These are phyloP conservation scores for Coccinonectria pachysandricola DNA, from an alignment of 2,329 filamentous ascomycete genomes.

Conservation along the genomic window DNA sequence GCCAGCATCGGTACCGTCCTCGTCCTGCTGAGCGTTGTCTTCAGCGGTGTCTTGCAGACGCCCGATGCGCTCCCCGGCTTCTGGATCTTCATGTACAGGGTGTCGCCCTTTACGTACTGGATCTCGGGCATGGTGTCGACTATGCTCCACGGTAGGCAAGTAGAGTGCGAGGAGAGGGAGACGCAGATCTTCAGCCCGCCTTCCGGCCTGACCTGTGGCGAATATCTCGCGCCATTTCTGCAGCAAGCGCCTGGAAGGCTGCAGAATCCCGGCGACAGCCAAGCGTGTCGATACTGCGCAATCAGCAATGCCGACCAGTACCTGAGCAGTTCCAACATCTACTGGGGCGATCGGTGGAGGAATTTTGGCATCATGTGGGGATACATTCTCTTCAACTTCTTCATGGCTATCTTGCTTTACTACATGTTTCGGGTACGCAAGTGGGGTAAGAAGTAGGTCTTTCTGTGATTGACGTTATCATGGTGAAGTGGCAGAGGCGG, in stretches of 20 bases:
- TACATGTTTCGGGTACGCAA: conserved; percentile 48
- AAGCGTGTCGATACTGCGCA: conserved; percentile 56
- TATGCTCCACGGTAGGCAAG: conserved; percentile 44
- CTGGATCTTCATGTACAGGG: conserved; percentile 67
- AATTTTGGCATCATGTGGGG: conserved; percentile 63
- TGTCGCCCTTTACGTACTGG: conserved; percentile 58
- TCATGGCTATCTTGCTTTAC: conserved; percentile 48
- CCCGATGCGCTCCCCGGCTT: conserved; percentile 53
- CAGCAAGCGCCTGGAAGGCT: conserved; percentile 42
- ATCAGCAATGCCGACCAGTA: conserved; percentile 54
- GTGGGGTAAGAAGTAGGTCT: conserved; percentile 11
- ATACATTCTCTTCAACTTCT: conserved; percentile 55
- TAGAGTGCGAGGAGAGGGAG: conserved; percentile 46
- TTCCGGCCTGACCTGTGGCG: conserved; percentile 46
- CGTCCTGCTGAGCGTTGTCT: conserved; percentile 48
- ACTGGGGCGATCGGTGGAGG: conserved; percentile 49
- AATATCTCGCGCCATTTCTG: conserved; percentile 53
- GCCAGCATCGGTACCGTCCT: conserved; percentile 51
- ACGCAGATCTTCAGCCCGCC: conserved; percentile 56
- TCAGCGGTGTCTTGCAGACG: conserved; percentile 54
- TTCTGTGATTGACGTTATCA: neutral
- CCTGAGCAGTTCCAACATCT: conserved; percentile 34
- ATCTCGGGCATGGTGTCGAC: conserved; percentile 59
- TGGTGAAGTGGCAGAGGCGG: too few relatives aligned
- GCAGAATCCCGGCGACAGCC: conserved; percentile 47